These are phyloP conservation scores for Solanum boliviense DNA, from an alignment of 257 asterid species.

Conservation along the genomic window DNA sequence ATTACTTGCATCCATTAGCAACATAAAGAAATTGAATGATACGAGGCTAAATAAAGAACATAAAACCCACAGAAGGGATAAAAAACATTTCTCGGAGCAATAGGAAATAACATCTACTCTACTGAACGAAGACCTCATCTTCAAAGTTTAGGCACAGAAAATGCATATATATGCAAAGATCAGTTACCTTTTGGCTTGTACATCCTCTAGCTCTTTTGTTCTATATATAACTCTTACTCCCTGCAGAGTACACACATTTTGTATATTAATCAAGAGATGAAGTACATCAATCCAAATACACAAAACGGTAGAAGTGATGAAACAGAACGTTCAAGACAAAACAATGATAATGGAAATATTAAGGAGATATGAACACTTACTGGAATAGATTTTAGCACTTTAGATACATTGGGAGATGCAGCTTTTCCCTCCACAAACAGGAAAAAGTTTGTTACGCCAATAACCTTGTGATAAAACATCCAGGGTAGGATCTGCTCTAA, in stretches of 20 bases:
- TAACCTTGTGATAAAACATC: conserved; percentile 79
- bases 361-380: conserved; percentile 26
- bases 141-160: neutral
- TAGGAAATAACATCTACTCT: neutral
- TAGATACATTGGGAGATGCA: conserved; percentile 58
- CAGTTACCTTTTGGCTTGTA: conserved; percentile 19
- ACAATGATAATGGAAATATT: neutral
- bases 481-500: conserved; percentile 80
- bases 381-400: conserved; percentile 70
- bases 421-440: conserved; percentile 84
- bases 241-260: neutral
- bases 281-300: neutral
- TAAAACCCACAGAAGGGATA: neutral
- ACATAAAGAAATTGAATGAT: neutral
- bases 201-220: conserved; percentile 18
- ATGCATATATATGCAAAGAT: neutral
- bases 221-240: conserved; percentile 17
- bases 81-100: neutral
- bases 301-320: neutral
- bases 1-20: neutral
- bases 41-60: neutral
- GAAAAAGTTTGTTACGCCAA: conserved; percentile 65
- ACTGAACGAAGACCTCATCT: neutral
- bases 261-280: neutral
- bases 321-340: neutral